Conservation (phyloP, 2,329 filamentous ascomycete species). For the Paracorniculantispora psalliotae region DNA sequence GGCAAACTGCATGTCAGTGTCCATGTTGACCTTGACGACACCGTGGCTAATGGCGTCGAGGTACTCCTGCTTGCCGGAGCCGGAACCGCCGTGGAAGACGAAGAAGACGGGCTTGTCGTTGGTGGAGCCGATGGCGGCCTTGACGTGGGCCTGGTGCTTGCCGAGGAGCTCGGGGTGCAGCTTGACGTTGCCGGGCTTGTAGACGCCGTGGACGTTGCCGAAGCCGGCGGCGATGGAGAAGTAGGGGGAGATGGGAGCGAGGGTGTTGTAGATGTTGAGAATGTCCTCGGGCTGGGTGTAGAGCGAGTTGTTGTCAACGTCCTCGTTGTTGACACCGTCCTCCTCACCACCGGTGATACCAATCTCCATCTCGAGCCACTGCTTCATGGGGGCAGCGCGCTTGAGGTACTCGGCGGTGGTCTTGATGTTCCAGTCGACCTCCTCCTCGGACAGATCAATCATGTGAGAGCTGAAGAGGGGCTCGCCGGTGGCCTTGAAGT, state of each 20-base stretch:
- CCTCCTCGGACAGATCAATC: conserved; percentile 95
- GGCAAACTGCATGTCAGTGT: conserved; percentile 95
- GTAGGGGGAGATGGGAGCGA: conserved; percentile 83
- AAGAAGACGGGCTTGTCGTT: conserved; percentile 95
- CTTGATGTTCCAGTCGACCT: conserved; percentile 82
- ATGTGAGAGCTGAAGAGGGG: conserved; percentile 97
- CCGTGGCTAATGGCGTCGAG: conserved; percentile 82
- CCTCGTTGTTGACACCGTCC: conserved; percentile 97
- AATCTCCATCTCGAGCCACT: conserved; percentile 96
- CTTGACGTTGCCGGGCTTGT: conserved; percentile 96
- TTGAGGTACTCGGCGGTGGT: conserved; percentile 92
- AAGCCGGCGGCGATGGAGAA: conserved; percentile 98
- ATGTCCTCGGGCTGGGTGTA: conserved; percentile 99
- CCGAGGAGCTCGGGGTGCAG: conserved; percentile 91
- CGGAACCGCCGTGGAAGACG: conserved; percentile 98
- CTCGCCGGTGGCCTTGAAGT: conserved; percentile 90
- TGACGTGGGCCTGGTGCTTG: conserved; percentile 93
- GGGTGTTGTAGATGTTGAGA: conserved; percentile 81
- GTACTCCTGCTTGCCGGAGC: conserved; percentile 87
- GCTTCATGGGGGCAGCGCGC: conserved; percentile 93
- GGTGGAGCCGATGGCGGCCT: conserved; percentile 66
- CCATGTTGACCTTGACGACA: conserved; percentile 99
- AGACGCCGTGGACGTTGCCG: conserved; percentile 98
- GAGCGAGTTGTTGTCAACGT: conserved; percentile 91
- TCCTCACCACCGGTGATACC: conserved; percentile 93